Base-by-base conservation (phyloP, 257 asterid species). In the Hygrophila difformis region DNA sequence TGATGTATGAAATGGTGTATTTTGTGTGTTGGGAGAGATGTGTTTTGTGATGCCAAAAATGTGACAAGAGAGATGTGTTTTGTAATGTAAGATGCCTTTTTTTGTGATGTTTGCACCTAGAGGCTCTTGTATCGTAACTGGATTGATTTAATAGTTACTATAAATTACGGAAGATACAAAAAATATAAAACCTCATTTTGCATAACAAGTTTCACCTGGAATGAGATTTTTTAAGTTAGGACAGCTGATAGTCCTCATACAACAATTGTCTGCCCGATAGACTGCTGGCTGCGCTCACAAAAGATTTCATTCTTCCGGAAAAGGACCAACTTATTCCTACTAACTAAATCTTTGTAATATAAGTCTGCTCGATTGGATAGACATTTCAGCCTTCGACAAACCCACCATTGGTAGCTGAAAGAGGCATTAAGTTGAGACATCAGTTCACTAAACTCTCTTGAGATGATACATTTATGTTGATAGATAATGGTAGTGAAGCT, bases 341-440 rank as follows among this genome's bases (percentile, higher is more conserved):
- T 17, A 52, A 37, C 49, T n/a, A n/a, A n/a, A 42, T 50, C 26
- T 34, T 47, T 39, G 51, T 13, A 28, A 47, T 39, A 59, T 57
- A 39, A 45, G 57, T 56, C 61, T 56, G 51, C 62, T 51, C 66
- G 53, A 45, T 20, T 12, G 54, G 67, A 64, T 44, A 60, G 57
- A 43, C 31, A 57, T 15, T 63, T 21, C 70, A 29, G 59, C 67
- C 70, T 61, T 54, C 67, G 45, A 20, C 61, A 72, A 55, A 68
- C 57, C 70, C 76, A 65, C 60, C 73, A 34, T 47, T 53, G 59
- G 63, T 47, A 38, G 74, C 74, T 19, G 55, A 51, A 50, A 53
- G 40, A 18, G 19, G 62, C 71, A 76, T 62, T 65, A 20, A 56
- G 59, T 65, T 59, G 66, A 59, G 59, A 64, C 40, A 62, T 47